Evolutionary conservation across 2,329 filamentous ascomycete genomes (phyloP).

Genomic region (Ascochyta clinopodiicola): DNA sequence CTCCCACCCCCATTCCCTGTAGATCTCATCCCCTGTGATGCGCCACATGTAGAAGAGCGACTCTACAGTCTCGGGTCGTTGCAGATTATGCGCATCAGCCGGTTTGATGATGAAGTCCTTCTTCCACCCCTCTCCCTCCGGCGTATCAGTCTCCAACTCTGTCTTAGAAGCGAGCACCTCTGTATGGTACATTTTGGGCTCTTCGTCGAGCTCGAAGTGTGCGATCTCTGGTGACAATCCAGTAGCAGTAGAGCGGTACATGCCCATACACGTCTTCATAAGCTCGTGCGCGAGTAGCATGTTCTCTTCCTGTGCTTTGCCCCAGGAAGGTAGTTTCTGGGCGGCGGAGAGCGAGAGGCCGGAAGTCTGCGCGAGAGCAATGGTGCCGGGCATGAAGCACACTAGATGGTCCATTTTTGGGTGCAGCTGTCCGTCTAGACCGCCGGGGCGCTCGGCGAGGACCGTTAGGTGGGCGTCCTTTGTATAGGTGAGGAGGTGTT

Average conservation of each 20-base stretch:
- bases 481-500: slow-evolving; percentile 90
- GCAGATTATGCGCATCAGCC: slow-evolving; percentile 91
- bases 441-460: slow-evolving; percentile 81
- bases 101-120: slow-evolving; percentile 79
- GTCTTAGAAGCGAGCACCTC: slow-evolving; percentile 56
- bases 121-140: slow-evolving; percentile 68
- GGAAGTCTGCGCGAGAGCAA: slow-evolving; percentile 84
- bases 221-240: slow-evolving; percentile 95
- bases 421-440: slow-evolving; percentile 69
- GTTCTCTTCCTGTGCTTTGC: slow-evolving; percentile 79
- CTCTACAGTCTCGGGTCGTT: slow-evolving; percentile 96
- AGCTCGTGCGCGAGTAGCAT: slow-evolving; percentile 87
- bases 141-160: slow-evolving; percentile 33
- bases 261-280: slow-evolving; percentile 97
- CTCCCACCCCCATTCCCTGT: slow-evolving; percentile 97
- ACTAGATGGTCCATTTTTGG: slow-evolving; percentile 99
- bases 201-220: slow-evolving; percentile 79
- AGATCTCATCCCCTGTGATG: slow-evolving; percentile 87
- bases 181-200: slow-evolving; percentile 64
- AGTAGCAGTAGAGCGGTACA: slow-evolving; percentile 89
- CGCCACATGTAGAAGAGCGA: slow-evolving; percentile 98
- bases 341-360: slow-evolving; percentile 79
- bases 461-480: slow-evolving; percentile 82
- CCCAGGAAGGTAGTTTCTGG: slow-evolving; percentile 73
- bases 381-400: slow-evolving; percentile 96